Conservation (phyloP, 23 red algal genomes). For the Gracilaria caudata region DNA sequence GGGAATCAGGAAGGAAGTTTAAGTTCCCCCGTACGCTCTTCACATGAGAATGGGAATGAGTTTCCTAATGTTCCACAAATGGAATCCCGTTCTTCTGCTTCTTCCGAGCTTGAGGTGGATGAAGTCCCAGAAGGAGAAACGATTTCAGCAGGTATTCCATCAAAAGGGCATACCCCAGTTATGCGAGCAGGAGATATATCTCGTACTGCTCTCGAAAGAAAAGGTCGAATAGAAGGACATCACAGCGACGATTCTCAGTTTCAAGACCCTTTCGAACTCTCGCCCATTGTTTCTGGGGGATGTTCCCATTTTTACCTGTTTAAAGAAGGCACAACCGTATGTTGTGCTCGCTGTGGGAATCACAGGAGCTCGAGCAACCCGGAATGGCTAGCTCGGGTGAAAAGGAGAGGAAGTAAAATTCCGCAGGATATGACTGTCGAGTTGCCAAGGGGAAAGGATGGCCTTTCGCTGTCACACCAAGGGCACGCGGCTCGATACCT, state of each 20-base stretch:
- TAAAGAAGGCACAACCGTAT: slow-evolving; percentile 70
- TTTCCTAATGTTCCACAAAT: background rate
- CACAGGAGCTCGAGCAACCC: slow-evolving; percentile 66
- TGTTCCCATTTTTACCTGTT: slow-evolving; percentile 94
- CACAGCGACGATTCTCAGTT: slow-evolving; percentile 13
- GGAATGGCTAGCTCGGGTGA: slow-evolving; percentile 90
- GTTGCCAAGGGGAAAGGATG: background rate
- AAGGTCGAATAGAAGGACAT: background rate
- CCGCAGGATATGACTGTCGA: background rate
- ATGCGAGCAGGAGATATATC: background rate
- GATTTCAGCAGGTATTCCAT: background rate
- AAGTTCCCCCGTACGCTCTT: slow-evolving; percentile 3
- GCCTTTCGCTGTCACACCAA: background rate
- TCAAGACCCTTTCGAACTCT: background rate
- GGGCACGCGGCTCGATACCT: background rate
- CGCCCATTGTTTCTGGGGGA: background rate
- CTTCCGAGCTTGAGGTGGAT: slow-evolving; percentile 24
- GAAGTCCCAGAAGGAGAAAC: slow-evolving; percentile 2
- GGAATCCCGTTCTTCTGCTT: background rate
- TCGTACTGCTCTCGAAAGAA: background rate
- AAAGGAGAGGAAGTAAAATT: slow-evolving; percentile 62
- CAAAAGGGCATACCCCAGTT: background rate
- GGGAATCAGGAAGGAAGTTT: background rate
- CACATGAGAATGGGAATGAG: slow-evolving; percentile 8
- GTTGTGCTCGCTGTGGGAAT: slow-evolving; percentile 82